Evolutionary conservation across 768 basidiomycete genomes (phyloP).

Genomic region (Suillus subaureus): DNA sequence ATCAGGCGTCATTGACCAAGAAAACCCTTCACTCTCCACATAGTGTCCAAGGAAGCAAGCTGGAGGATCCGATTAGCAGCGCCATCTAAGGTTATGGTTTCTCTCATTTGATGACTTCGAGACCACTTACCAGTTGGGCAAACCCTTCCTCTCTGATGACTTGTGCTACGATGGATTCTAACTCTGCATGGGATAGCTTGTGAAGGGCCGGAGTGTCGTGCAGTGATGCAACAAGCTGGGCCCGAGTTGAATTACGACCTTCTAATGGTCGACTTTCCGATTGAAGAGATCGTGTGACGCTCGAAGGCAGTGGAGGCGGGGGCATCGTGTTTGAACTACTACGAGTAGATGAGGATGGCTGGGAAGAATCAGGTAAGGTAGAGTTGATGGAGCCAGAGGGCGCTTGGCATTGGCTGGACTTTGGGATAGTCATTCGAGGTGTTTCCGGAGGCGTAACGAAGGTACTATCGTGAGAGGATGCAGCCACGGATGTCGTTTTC

Average conservation of each 20-base stretch:
- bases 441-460: constrained; percentile 32
- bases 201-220: constrained; percentile 53
- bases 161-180: constrained; percentile 60
- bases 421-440: constrained; percentile 7
- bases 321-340: constrained; percentile 27
- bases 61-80: constrained; percentile 23
- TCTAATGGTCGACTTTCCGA: not conserved
- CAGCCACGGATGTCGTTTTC: not conserved
- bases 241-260: constrained; percentile 12
- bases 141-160: constrained; percentile 80
- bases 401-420: constrained; percentile 4
- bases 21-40: constrained; percentile 53
- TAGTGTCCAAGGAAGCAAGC: constrained; percentile 55
- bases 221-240: constrained; percentile 41
- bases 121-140: constrained; percentile 58
- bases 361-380: constrained; percentile 34
- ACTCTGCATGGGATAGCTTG: constrained; percentile 47
- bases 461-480: constrained; percentile 30
- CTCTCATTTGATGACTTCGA: not conserved
- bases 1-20: constrained; percentile 23
- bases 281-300: constrained; percentile 5
- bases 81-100: constrained; percentile 7
- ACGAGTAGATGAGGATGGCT: constrained; percentile 30
- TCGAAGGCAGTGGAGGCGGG: constrained; percentile 33
- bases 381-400: constrained; percentile 9